Evolutionary conservation across 768 basidiomycete genomes (phyloP), one percentile per base, ranked within the genome.

Genomic region (Suillus decipiens): DNA sequence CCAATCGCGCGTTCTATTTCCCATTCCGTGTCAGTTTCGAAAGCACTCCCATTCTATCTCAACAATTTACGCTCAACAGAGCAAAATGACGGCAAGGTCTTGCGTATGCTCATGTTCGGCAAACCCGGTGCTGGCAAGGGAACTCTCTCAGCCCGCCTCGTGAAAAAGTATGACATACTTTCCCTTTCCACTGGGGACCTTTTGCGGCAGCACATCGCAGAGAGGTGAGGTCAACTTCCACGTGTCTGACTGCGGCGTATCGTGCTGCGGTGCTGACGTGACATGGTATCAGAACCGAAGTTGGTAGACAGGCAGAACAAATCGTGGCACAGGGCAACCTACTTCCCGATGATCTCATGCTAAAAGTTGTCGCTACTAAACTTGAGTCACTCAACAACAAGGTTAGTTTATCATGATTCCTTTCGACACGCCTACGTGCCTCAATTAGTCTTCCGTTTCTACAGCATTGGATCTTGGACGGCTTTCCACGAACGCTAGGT

Each of bases 401-500:
- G 81, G 92, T 90, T 78, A 64, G 58, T 53, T 43, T n/a, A 3
- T 19, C 19, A 47, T 12, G 8, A 5, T 28, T 28, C 22, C 24
- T 17, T 24, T 31, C 15, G 1, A 39, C 55, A 12, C 37, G 14
- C 24, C 37, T 15, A 31, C 43, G 22, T 22, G 12, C 51, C 37
- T 57, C 22, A n/a, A 11, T 39, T 15, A 50, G 24, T 54, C 8
- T 22, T 41, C 3, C 12, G 10, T 63, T 60, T 63, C 36, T 62
- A 9, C 64, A 95, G 91, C 89, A 92, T 70, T 96, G 95, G 95
- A 90, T 96, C 66, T 75, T 96, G 50, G 95, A 96, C 67, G 95
- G 95, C 34, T 96, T 96, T 70, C 95, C 95, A 59, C 88, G 95
- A 42, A 96, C 94, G 12, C 77, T 94, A 2, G 85, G 82, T n/a